Percentiles rank a stretch among this genome's conserved stretches.
These are phyloP conservation scores for Bipolaris cookei DNA, from an alignment of 2,329 filamentous ascomycete genomes.

Conservation along the genomic window DNA sequence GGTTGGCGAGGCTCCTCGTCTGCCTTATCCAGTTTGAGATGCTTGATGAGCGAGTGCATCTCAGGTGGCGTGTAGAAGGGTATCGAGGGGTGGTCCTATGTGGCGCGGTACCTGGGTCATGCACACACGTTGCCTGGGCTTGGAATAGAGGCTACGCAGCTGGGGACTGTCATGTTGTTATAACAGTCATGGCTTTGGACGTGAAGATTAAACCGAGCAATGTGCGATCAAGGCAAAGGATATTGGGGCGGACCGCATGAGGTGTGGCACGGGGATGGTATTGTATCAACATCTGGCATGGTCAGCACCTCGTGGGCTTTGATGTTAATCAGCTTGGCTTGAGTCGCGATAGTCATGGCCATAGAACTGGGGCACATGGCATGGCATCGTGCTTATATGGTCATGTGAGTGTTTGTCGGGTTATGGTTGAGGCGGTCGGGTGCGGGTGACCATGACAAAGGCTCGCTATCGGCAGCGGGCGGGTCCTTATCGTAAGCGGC, in stretches of 20 bases:
- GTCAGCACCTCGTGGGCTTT: slow-evolving; percentile 3
- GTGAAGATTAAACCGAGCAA: neutral
- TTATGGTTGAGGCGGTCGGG: neutral
- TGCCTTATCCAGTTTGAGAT: slow-evolving; percentile 6
- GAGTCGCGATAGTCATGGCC: neutral
- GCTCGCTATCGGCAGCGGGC: slow-evolving; percentile 17
- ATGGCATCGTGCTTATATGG: slow-evolving; percentile 3
- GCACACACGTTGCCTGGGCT: neutral
- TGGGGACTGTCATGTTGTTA: neutral
- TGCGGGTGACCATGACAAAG: neutral
- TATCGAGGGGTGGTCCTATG: neutral
- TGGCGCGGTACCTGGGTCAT: slow-evolving; percentile 2
- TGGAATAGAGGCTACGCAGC: neutral
- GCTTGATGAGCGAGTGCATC: slow-evolving; percentile 22
- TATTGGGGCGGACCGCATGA: too few species aligned
- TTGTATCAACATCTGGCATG: slow-evolving; percentile 2
- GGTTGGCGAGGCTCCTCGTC: slow-evolving; percentile 5
- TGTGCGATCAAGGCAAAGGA: neutral
- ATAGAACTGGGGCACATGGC: slow-evolving; percentile 1
- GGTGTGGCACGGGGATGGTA: neutral
- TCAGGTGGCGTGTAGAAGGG: neutral
- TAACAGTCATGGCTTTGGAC: neutral
- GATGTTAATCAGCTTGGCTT: slow-evolving; percentile 3
- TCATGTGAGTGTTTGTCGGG: neutral
- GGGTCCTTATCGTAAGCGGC: slow-evolving; percentile 17